phyloP scores from a whole-genome alignment of 805 yeast species.

The Starmerella sirachaensis region DNA sequence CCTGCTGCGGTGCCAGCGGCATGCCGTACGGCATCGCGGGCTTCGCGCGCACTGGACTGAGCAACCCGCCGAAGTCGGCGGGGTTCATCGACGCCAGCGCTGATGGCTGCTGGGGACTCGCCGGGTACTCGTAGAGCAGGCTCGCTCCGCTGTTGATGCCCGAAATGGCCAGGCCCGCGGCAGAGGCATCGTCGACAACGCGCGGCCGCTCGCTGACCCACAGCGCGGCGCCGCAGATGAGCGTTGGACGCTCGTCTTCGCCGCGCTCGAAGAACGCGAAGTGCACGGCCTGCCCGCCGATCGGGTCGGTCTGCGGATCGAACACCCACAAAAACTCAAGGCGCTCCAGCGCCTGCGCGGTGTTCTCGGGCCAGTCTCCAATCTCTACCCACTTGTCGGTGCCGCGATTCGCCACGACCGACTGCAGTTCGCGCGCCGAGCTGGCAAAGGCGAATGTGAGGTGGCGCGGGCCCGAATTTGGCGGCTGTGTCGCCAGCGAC shows the following conservation, averaged over 20 bases:
- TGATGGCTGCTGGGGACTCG: neutral
- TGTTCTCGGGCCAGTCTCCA: conserved; percentile 28
- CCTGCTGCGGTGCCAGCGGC: conserved; percentile 8
- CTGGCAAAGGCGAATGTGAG: conserved; percentile 13
- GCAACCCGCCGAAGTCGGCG: conserved; percentile 13
- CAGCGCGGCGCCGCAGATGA: conserved; percentile 5
- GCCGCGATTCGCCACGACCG: conserved; percentile 1
- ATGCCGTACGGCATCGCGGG: conserved; percentile 11
- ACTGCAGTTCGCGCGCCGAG: conserved; percentile 8
- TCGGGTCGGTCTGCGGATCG: conserved; percentile 14
- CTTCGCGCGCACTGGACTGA: conserved; percentile 23
- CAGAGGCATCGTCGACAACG: no score
- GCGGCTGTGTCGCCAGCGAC: conserved; percentile 15
- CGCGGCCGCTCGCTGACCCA: conserved; percentile 9
- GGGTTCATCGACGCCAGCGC: neutral
- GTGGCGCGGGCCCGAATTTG: conserved; percentile 9
- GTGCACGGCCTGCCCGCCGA: conserved; percentile 27
- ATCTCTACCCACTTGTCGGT: conserved; percentile 12
- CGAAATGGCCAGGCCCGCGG: conserved; percentile 4
- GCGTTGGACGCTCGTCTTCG: conserved; percentile 22
- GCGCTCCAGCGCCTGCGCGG: conserved; percentile 90
- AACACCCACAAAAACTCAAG: conserved; percentile 40
- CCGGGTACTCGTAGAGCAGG: neutral
- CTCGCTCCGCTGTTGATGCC: neutral
- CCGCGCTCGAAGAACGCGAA: conserved; percentile 33